Evolutionary conservation across 106 monocot species (phyloP), one percentile per base, ranked within the genome.

Genomic region (Dioscorea alata): DNA sequence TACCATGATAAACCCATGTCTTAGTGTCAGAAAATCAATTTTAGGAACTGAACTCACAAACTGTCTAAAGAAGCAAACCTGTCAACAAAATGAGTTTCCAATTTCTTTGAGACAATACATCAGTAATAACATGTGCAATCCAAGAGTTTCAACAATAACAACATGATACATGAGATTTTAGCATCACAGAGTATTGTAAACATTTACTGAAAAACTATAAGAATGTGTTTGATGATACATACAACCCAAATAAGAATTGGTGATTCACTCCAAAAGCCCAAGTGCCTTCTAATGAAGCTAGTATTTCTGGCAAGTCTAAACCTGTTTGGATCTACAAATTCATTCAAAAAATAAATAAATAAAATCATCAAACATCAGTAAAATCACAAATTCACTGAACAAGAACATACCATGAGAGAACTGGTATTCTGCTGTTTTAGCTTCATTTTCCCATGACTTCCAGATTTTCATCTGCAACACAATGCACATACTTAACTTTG

Each of bases 1-100:
- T 63, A 76, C 75, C 68, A 76, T 76, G 61, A 76, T 69, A 42
- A 76, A 76, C 15, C 75, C 75, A 76, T 76, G 75, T 49, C 75
- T n/a, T 18, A 76, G 35, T 15, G 75, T 76, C 69, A 69, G 21
- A 48, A 53, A 76, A 63, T 76, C 75, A 34, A 76, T 69, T 23
- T 69, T 76, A 2, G 75, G 49, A 20, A 76, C 75, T 7, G 75
- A 69, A 2, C 50, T 62, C 50, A 69, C 53, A 63, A 76, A 76
- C 21, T 69, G 75, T 54, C 75, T 68, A 23, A 76, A 69, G 61
- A 76, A 69, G 21, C 75, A 76, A 19, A 69, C 75, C 75, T 76
- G 62, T 34, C 24, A 25, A 25, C 18, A 52, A 51, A 16, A 53
- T 4, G n/a, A 53, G 14, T 4, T 4, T 53, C 4, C 13, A n/a